These are phyloP conservation scores for Thinopyrum elongatum DNA, from an alignment of 176 grass and related monocot species.

Conservation along the genomic window DNA sequence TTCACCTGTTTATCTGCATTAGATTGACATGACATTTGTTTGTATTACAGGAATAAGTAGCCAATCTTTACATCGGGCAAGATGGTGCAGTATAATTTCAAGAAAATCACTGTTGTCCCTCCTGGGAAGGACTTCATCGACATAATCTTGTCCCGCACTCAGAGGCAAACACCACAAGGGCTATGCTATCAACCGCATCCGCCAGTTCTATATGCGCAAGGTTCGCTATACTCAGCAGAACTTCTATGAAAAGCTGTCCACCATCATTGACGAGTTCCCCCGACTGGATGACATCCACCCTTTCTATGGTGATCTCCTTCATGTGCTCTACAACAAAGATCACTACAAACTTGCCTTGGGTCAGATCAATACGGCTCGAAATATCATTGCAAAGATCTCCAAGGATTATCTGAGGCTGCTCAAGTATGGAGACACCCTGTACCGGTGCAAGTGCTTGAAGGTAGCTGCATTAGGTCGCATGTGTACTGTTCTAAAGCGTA, in stretches of 20 bases:
- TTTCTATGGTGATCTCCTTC: slow-evolving; percentile 68
- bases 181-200: slow-evolving; percentile 57
- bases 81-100: slow-evolving; percentile 88
- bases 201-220: slow-evolving; percentile 76
- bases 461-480: slow-evolving; percentile 57
- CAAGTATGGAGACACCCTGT: slow-evolving; percentile 69
- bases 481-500: slow-evolving; percentile 68
- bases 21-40: neutral
- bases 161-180: slow-evolving; percentile 81
- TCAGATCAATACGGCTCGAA: slow-evolving; percentile 69
- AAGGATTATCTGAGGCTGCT: slow-evolving; percentile 72
- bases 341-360: slow-evolving; percentile 84
- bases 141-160: slow-evolving; percentile 77
- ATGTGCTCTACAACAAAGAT: slow-evolving; percentile 79
- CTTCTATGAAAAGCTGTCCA: slow-evolving; percentile 72
- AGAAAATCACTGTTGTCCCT: slow-evolving; percentile 69
- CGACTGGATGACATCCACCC: slow-evolving; percentile 65
- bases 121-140: slow-evolving; percentile 76
- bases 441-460: slow-evolving; percentile 73
- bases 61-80: neutral
- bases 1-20: neutral
- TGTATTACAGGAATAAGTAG: neutral
- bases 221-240: slow-evolving; percentile 69
- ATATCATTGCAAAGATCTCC: slow-evolving; percentile 67
- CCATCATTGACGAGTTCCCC: slow-evolving; percentile 68